phyloP scores from a whole-genome alignment of 371 early-diverging fungal genomes.

The Cokeromyces recurvatus region DNA sequence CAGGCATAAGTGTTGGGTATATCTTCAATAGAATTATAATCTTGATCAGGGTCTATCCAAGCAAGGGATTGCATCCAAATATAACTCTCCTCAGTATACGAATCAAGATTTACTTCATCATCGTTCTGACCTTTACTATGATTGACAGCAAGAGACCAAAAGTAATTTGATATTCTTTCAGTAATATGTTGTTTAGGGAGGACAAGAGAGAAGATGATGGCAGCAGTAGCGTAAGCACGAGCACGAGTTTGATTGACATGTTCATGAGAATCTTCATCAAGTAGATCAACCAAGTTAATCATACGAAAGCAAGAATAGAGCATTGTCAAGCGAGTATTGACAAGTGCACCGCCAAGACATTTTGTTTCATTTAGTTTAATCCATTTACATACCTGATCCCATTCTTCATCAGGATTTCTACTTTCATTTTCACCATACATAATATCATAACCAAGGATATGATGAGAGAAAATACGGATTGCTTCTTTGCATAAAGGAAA shows the following conservation, averaged over 20 bases:
- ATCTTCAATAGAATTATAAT: constrained; percentile 16
- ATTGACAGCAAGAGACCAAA: constrained; percentile 23
- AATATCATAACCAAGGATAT: constrained; percentile 33
- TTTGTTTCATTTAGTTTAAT: constrained; percentile 37
- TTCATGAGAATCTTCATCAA: constrained; percentile 17
- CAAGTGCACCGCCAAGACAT: constrained; percentile 23
- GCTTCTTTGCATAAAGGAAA: constrained; percentile 17
- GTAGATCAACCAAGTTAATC: constrained; percentile 33
- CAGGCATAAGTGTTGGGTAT: constrained; percentile 26
- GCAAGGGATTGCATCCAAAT: constrained; percentile 24
- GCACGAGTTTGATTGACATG: constrained; percentile 13
- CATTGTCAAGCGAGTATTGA: constrained; percentile 17
- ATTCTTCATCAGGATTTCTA: constrained; percentile 19
- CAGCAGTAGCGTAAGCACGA: constrained; percentile 41
- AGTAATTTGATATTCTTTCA: constrained; percentile 15
- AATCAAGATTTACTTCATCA: constrained; percentile 1
- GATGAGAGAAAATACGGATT: constrained; percentile 26
- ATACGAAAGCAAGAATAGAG: constrained; percentile 32
- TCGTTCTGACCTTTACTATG: constrained; percentile 6
- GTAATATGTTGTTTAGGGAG: constrained; percentile 14
- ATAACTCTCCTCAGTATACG: background rate
- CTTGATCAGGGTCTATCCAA: constrained; percentile 20
- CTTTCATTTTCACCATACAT: constrained; percentile 12
- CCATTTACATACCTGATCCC: constrained; percentile 34
- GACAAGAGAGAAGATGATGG: constrained; percentile 26